These are phyloP conservation scores for Pyricularia pennisetigena DNA, from an alignment of 2,329 filamentous ascomycete species.

Conservation along the genomic window DNA sequence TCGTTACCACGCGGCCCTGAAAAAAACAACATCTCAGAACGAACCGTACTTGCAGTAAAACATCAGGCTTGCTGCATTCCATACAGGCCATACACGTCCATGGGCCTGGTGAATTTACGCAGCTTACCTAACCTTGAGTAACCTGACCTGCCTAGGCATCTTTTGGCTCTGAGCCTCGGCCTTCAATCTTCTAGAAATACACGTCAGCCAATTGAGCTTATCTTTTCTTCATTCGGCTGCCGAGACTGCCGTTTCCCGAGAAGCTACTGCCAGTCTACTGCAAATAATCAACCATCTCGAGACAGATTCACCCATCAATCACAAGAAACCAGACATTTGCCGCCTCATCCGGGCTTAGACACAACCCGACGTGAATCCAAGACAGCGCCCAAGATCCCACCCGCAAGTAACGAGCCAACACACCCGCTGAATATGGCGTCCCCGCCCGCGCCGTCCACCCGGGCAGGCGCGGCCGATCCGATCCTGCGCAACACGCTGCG, in stretches of 20 bases:
- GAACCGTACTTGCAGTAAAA: background rate
- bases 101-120: background rate
- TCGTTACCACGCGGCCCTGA: background rate
- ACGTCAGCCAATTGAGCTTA: background rate
- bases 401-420: background rate
- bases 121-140: background rate
- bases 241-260: background rate
- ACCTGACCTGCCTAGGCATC: background rate
- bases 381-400: background rate
- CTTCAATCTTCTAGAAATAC: background rate
- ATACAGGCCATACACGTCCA: background rate
- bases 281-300: background rate
- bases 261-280: background rate
- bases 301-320: background rate
- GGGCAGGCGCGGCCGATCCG: conserved; percentile 42
- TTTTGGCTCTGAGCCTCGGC: background rate
- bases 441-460: conserved; percentile 4
- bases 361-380: background rate
- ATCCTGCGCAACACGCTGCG: conserved; percentile 77
- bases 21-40: background rate
- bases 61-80: background rate
- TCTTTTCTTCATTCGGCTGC: background rate
- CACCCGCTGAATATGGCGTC: conserved; percentile 2
- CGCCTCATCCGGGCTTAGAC: background rate
- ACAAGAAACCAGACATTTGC: background rate